These are phyloP conservation scores for Arthroderma sp. DNA, from an alignment of 2,329 filamentous ascomycete species.

Conservation along the genomic window DNA sequence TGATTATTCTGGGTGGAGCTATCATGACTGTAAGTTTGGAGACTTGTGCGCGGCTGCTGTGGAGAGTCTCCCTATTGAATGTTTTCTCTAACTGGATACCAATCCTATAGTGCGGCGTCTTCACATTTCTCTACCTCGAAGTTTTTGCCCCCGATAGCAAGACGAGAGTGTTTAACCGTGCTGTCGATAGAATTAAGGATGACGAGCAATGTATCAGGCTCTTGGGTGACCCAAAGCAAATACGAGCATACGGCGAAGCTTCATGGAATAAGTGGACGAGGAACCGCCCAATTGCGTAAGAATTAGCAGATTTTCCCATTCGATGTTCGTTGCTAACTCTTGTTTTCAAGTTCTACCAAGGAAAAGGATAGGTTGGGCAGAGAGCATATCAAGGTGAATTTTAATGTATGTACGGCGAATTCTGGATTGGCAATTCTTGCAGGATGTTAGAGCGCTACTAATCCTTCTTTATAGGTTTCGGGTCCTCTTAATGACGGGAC, in stretches of 20 bases:
- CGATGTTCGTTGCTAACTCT: conserved; percentile 6
- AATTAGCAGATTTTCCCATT: conserved; percentile 4
- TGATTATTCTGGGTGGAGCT: conserved; percentile 60
- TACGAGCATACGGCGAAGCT: conserved; percentile 68
- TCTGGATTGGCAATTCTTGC: background rate
- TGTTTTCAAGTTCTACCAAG: conserved; percentile 43
- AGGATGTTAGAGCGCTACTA: conserved; percentile 11
- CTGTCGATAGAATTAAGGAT: conserved; percentile 63
- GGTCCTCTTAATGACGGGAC: conserved; percentile 61
- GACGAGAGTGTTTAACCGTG: conserved; percentile 76
- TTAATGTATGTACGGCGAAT: conserved; percentile 47
- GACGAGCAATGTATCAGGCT: conserved; percentile 59
- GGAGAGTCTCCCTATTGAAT: background rate
- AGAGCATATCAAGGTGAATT: conserved; percentile 73
- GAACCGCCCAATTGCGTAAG: conserved; percentile 43
- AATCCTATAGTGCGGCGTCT: conserved; percentile 55
- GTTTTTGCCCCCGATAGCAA: conserved; percentile 77
- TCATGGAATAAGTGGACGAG: conserved; percentile 70
- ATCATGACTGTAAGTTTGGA: conserved; percentile 53
- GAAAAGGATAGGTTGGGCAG: conserved; percentile 61
- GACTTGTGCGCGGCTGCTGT: background rate
- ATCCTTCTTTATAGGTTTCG: conserved; percentile 45
- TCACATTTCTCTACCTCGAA: conserved; percentile 65
- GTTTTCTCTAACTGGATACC: background rate
- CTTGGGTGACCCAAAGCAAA: conserved; percentile 61